Conservation (phyloP, 768 basidiomycete genomes). For the Psilocybe subaeruginosa region DNA sequence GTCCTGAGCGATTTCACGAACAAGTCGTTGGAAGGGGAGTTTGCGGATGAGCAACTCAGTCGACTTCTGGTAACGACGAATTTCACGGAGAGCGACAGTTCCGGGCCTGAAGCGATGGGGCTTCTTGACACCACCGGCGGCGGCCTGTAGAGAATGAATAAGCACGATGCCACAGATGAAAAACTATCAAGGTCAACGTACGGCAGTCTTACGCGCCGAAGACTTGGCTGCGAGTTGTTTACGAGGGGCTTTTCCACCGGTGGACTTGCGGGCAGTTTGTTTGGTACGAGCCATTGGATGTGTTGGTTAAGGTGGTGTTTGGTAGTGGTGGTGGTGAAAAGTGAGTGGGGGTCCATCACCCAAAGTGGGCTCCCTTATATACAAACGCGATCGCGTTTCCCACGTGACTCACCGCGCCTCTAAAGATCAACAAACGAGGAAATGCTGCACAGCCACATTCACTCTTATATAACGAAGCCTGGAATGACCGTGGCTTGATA, state of each 20-base stretch:
- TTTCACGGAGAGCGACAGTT: constrained; percentile 90
- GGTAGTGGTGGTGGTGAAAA: constrained; percentile 32
- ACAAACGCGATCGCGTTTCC: constrained; percentile 30
- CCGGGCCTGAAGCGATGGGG: constrained; percentile 85
- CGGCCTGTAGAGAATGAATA: constrained; percentile 30
- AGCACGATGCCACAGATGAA: background rate
- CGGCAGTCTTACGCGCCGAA: constrained; percentile 62
- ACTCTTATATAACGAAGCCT: constrained; percentile 38
- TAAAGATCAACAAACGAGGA: constrained; percentile 44
- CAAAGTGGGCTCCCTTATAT: constrained; percentile 27
- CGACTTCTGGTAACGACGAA: constrained; percentile 86
- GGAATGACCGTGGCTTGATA: constrained; percentile 16
- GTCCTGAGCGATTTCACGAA: constrained; percentile 90
- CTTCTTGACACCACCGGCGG: constrained; percentile 92
- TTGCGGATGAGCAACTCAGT: constrained; percentile 87
- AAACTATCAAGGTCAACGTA: constrained; percentile 25
- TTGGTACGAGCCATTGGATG: constrained; percentile 74
- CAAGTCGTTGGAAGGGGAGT: constrained; percentile 88
- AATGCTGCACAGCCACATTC: constrained; percentile 55
- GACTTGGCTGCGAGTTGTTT: constrained; percentile 66
- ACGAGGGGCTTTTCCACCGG: constrained; percentile 83
- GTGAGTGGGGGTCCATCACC: constrained; percentile 7
- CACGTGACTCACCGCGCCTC: constrained; percentile 45
- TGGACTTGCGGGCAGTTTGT: constrained; percentile 89
- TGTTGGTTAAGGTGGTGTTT: constrained; percentile 15